Percentiles rank a stretch among this genome's conserved stretches.
phyloP scores from a whole-genome alignment of 345 rosid genomes.

The Aurinia saxatilis region DNA sequence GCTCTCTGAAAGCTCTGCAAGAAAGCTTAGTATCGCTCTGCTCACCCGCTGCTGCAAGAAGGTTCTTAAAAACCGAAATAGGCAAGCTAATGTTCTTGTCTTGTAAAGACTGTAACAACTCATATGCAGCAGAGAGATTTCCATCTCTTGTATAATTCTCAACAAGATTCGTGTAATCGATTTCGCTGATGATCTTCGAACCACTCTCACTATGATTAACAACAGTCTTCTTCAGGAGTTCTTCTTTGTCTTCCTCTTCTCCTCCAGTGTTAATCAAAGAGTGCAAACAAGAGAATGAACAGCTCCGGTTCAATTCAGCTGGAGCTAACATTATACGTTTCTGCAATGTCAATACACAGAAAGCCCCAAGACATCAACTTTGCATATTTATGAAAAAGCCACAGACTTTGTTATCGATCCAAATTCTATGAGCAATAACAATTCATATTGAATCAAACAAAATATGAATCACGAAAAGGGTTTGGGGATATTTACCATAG shows the following conservation, averaged over 20 bases:
- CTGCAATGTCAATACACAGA: conserved; percentile 38
- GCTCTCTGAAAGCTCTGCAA: conserved; percentile 19
- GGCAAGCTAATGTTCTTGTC: conserved; percentile 35
- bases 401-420: background rate
- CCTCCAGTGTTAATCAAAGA: conserved; percentile 32
- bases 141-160: conserved; percentile 43
- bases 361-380: background rate
- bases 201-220: conserved; percentile 12
- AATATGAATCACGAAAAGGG: background rate
- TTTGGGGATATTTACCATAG: background rate
- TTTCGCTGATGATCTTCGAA: conserved; percentile 25
- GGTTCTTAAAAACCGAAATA: conserved; percentile 22
- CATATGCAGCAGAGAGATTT: conserved; percentile 38
- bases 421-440: background rate
- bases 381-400: background rate
- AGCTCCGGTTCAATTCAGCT: conserved; percentile 28
- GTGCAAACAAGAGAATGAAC: conserved; percentile 27
- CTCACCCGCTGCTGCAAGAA: conserved; percentile 34
- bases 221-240: conserved; percentile 18
- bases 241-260: conserved; percentile 17
- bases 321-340: conserved; percentile 30
- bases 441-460: background rate
- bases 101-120: conserved; percentile 36
- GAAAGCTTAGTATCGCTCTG: conserved; percentile 17
- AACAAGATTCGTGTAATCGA: conserved; percentile 26